Base-by-base conservation (phyloP, 495 filamentous ascomycete genomes). In the Polyplosphaeria fusca region DNA sequence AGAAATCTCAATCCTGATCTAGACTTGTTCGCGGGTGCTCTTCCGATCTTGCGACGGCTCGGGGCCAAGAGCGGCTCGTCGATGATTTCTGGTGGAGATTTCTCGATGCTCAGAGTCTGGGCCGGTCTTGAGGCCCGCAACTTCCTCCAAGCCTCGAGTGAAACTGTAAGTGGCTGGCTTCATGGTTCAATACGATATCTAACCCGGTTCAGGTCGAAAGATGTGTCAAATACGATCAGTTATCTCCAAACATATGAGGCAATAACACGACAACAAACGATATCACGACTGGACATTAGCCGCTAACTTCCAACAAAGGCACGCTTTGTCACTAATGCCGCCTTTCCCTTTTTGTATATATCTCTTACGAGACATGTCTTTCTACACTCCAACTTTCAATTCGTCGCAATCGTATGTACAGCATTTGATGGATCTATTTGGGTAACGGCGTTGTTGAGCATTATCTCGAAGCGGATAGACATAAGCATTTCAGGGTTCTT, bases 41-140 rank as follows among this genome's bases (percentile, higher is more conserved):
- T 98, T 40, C 93, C 93, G 0, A 97, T 98, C 50, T 77, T 98
- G 37, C 81, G 93, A 64, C 84, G 93, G 65, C 79, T 98, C 5
- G 91, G 93, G 20, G 81, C 88, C 4, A 85, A 89, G 58, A 82
- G 87, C 51, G 79, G 86, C n/a, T 79, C 80, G 32, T 78, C 79
- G 1, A 80, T 85, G 74, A 68, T 80, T 5, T 64, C 70, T 27
- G 75, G 75, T 18, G 77, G 47, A n/a, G 91, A 95, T 64, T 86
- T 88, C 61, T 89, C 86, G n/a, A 91, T 98, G 85, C 73, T 96
- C 60, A 89, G 90, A 67, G 83, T 98, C 0, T 98, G 93, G 93
- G 79, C 91, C 28, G 91, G 91, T 12, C 73, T 98, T 19, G 93
- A 98, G 70, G 86, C 90, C 20, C 80, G 93, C 55, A 85, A 84